Conservation (phyloP, 169 alveolate species). For the Cryptosporidium xiaoi region DNA sequence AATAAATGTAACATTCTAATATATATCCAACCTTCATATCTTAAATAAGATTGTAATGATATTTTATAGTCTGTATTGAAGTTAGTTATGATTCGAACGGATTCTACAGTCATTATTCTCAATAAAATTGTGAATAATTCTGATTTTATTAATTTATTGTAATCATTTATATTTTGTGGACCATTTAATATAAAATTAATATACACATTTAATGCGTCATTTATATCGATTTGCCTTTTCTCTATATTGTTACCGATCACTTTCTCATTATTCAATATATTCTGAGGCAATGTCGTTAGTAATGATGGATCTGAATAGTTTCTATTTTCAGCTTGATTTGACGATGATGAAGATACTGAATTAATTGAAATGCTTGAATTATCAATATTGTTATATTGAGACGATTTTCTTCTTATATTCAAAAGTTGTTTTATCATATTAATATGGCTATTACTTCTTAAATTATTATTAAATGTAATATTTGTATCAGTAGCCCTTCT, state of each 20-base stretch:
- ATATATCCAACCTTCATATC: conserved; percentile 59
- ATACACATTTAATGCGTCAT: conserved; percentile 18
- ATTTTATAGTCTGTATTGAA: not conserved
- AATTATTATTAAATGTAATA: conserved; percentile 22
- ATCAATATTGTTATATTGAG: conserved; percentile 21
- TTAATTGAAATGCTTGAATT: not conserved
- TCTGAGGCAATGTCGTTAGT: not conserved
- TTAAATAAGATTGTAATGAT: conserved; percentile 20
- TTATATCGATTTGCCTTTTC: not conserved
- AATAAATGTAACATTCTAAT: conserved; percentile 50
- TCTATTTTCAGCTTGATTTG: not conserved
- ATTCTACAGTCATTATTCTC: conserved; percentile 8
- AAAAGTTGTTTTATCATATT: conserved; percentile 48
- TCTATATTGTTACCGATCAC: not conserved
- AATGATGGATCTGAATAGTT: conserved; percentile 55
- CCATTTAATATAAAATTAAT: conserved; percentile 52
- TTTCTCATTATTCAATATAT: not conserved
- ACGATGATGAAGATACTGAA: not conserved
- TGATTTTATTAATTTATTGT: conserved; percentile 29
- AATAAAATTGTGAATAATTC: conserved; percentile 17
- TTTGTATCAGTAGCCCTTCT: conserved; percentile 72
- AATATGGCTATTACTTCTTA: not conserved
- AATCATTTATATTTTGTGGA: conserved; percentile 17
- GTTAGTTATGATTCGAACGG: conserved; percentile 1
- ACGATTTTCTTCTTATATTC: conserved; percentile 43